Conservation (phyloP, 106 monocot genomes). For the Apostasia ramifera region DNA sequence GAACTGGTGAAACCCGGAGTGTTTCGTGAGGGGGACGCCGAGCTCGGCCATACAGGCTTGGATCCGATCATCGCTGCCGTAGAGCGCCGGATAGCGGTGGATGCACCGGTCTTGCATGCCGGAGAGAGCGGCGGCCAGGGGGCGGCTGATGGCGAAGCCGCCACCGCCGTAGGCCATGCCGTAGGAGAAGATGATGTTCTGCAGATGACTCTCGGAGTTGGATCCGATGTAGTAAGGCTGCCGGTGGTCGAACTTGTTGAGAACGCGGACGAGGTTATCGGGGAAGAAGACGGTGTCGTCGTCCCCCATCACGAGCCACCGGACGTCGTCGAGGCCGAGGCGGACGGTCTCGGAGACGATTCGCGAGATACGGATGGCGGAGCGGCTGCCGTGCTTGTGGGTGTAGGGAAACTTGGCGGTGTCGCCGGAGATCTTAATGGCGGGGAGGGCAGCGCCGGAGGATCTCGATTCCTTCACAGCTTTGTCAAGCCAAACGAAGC, state of each 20-base stretch:
- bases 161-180: conserved; percentile 71
- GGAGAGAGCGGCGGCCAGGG: conserved; percentile 36
- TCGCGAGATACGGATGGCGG: conserved; percentile 87
- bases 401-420: conserved; percentile 66
- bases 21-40: conserved; percentile 51
- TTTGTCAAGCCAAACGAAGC: conserved; percentile 45
- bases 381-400: conserved; percentile 48
- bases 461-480: conserved; percentile 18
- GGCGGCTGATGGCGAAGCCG: conserved; percentile 59
- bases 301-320: conserved; percentile 92
- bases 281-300: conserved; percentile 82
- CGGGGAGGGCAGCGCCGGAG: conserved; percentile 28
- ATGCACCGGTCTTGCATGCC: conserved; percentile 51
- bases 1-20: conserved; percentile 71
- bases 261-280: conserved; percentile 38
- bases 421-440: conserved; percentile 52
- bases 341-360: conserved; percentile 82
- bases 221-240: conserved; percentile 63
- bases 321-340: conserved; percentile 30
- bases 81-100: conserved; percentile 46
- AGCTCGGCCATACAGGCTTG: conserved; percentile 78
- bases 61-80: conserved; percentile 67
- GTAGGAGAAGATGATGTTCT: conserved; percentile 64
- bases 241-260: conserved; percentile 42
- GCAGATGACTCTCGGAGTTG: conserved; percentile 49